Percentiles rank a stretch among this genome's conserved stretches.
Conservation (phyloP, 805 yeast genomes). For the Groenewaldozyma tartarivorans region DNA sequence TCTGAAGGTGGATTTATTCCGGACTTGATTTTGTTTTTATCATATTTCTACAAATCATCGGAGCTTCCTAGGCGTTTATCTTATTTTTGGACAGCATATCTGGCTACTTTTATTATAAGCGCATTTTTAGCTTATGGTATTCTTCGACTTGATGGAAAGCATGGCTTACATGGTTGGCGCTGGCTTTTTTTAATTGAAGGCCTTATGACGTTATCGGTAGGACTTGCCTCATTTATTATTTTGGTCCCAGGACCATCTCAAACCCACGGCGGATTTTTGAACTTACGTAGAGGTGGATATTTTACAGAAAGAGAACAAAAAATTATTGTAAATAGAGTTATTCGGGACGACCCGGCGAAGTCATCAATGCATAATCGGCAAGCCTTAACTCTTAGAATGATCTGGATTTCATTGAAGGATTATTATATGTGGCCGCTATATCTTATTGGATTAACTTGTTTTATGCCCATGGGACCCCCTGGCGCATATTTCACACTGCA, state of each 20-base stretch:
- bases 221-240: slow-evolving; percentile 35
- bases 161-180: slow-evolving; percentile 48
- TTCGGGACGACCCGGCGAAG: slow-evolving; percentile 55
- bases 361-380: slow-evolving; percentile 59
- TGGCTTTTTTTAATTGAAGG: slow-evolving; percentile 65
- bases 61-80: slow-evolving; percentile 54
- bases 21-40: slow-evolving; percentile 52
- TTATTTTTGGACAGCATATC: slow-evolving; percentile 49
- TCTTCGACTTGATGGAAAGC: slow-evolving; percentile 38
- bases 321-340: slow-evolving; percentile 48
- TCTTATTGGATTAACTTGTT: slow-evolving; percentile 35
- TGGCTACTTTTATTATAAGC: slow-evolving; percentile 37
- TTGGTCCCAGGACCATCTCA: slow-evolving; percentile 47
- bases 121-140: slow-evolving; percentile 47
- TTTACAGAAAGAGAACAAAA: slow-evolving; percentile 47
- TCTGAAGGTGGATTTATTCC: slow-evolving; percentile 68
- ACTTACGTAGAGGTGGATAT: slow-evolving; percentile 40
- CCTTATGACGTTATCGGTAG: slow-evolving; percentile 43
- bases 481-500: slow-evolving; percentile 39
- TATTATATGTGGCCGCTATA: slow-evolving; percentile 50
- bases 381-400: slow-evolving; percentile 34
- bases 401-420: slow-evolving; percentile 36
- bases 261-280: slow-evolving; percentile 36
- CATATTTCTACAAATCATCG: slow-evolving; percentile 51
- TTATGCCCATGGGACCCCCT: slow-evolving; percentile 32